These are phyloP conservation scores for Yamadazyma endophytica DNA, from an alignment of 805 yeast species.

Conservation along the genomic window DNA sequence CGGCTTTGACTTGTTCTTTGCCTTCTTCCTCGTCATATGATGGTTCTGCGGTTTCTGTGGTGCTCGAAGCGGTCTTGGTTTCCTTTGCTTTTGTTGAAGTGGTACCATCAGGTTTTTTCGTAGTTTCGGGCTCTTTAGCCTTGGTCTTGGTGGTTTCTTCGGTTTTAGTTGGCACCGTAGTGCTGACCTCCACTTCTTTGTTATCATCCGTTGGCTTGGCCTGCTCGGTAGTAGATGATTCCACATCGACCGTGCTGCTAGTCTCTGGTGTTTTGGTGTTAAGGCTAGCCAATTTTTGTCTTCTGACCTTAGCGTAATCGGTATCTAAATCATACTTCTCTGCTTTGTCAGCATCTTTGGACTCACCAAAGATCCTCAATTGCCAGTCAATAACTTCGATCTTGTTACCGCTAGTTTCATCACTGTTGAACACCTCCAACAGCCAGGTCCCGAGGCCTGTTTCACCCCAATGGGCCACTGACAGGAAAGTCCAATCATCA, in stretches of 20 bases:
- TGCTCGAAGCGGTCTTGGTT: conserved; percentile 2
- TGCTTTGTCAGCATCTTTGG: conserved; percentile 60
- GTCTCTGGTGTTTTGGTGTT: neutral
- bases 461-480: conserved; percentile 98
- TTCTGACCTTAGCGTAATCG: conserved; percentile 41
- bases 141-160: conserved; percentile 1
- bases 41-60: conserved; percentile 6
- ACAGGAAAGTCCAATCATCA: conserved; percentile 84
- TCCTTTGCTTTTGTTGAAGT: conserved; percentile 1
- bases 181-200: neutral
- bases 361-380: conserved; percentile 77
- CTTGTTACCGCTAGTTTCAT: conserved; percentile 31
- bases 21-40: conserved; percentile 27
- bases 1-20: conserved; percentile 28
- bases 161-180: conserved; percentile 1
- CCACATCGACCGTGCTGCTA: neutral
- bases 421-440: conserved; percentile 47
- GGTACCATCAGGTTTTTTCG: conserved; percentile 5
- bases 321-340: conserved; percentile 48
- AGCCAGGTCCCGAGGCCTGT: conserved; percentile 79
- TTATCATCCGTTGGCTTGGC: conserved; percentile 1
- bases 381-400: conserved; percentile 62
- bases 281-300: conserved; percentile 16
- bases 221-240: conserved; percentile 1
- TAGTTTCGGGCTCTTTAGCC: conserved; percentile 1